These are phyloP conservation scores for Hypoxylon lienhwacheense DNA, from an alignment of 495 filamentous ascomycete genomes.

Conservation along the genomic window DNA sequence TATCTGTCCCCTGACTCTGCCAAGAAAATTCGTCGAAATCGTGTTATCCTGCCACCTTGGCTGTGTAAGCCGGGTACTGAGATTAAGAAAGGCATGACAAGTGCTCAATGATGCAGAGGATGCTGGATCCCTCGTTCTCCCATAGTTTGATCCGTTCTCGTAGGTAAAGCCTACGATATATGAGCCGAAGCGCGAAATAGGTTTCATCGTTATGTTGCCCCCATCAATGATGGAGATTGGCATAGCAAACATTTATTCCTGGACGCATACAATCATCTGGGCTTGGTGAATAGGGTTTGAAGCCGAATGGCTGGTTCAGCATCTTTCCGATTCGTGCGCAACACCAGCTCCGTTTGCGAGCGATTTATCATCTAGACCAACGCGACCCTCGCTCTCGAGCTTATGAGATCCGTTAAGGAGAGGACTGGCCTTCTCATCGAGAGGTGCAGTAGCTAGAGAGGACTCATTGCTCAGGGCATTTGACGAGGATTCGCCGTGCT, in stretches of 20 bases:
- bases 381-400: background rate
- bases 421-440: constrained; percentile 7
- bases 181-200: background rate
- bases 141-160: background rate
- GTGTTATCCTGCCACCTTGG: background rate
- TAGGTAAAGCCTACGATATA: constrained; percentile 1
- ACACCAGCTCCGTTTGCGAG: constrained; percentile 20
- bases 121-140: background rate
- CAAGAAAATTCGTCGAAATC: constrained; percentile 16
- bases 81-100: background rate
- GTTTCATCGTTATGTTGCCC: background rate
- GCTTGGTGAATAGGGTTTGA: background rate
- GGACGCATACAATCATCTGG: background rate
- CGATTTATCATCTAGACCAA: background rate
- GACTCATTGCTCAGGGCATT: constrained; percentile 4
- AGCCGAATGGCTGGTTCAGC: constrained; percentile 7
- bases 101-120: constrained; percentile 7
- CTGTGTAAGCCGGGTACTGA: background rate
- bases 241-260: constrained; percentile 2
- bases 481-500: constrained; percentile 2
- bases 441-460: constrained; percentile 8
- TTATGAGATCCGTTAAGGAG: constrained; percentile 18
- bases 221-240: background rate
- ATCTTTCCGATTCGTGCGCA: constrained; percentile 4
- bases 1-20: constrained; percentile 13